A percentile compares a stretch with the other conserved stretches of the same genome.
Conservation (phyloP, 2,329 filamentous ascomycete species). For the Hansfordia pulvinata region DNA sequence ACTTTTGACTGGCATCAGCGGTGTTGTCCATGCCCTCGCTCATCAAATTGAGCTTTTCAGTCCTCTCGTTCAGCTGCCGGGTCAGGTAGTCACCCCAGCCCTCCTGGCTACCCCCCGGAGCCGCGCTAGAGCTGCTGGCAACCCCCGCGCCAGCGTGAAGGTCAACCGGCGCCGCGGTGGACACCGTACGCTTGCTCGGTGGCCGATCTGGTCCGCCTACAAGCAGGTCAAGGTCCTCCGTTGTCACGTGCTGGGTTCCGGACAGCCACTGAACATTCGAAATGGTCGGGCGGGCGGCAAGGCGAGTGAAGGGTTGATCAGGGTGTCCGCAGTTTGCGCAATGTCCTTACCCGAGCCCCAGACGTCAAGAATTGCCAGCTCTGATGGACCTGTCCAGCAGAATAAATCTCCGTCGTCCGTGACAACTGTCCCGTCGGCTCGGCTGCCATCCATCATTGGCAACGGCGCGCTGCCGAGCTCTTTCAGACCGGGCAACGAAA, state of each 20-base stretch:
- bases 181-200: conserved; percentile 76
- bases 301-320: conserved; percentile 64
- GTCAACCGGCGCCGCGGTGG: conserved; percentile 64
- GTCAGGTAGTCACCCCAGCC: conserved; percentile 71
- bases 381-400: conserved; percentile 79
- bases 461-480: conserved; percentile 62
- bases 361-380: conserved; percentile 68
- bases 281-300: conserved; percentile 81
- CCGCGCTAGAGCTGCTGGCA: conserved; percentile 19
- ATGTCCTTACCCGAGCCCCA: conserved; percentile 64
- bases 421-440: conserved; percentile 57
- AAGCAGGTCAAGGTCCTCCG: conserved; percentile 75
- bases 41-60: conserved; percentile 72
- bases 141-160: conserved; percentile 32
- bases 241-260: conserved; percentile 82
- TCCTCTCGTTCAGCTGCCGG: conserved; percentile 77
- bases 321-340: conserved; percentile 51
- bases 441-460: conserved; percentile 57
- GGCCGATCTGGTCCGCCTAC: conserved; percentile 84
- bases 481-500: conserved; percentile 75
- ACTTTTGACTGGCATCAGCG: conserved; percentile 67
- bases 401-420: conserved; percentile 71
- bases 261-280: conserved; percentile 95
- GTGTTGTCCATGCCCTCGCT: conserved; percentile 76
- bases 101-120: conserved; percentile 31